Percentiles rank a stretch among this genome's conserved stretches.
Evolutionary conservation across 2,329 filamentous ascomycete species (phyloP).

Genomic region (Cladophialophora chaetospira): DNA sequence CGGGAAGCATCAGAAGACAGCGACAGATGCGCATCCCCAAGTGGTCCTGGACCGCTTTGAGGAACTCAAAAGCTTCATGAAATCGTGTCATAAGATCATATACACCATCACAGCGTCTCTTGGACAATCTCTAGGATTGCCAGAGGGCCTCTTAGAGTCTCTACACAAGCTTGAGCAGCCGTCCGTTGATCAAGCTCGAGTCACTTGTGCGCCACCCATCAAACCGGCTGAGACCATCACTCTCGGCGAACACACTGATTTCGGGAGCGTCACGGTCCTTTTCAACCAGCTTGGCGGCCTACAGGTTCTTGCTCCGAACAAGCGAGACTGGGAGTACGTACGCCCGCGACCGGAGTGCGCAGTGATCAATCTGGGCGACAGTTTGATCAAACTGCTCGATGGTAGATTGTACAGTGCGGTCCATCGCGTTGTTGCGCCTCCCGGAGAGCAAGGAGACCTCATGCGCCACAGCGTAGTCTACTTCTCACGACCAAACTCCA

Average conservation of each 20-base stretch:
- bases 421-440: conserved; percentile 35
- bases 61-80: conserved; percentile 16
- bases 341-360: conserved; percentile 32
- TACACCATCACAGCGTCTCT: conserved; percentile 31
- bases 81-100: conserved; percentile 10
- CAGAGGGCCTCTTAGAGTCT: conserved; percentile 32
- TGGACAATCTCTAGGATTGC: conserved; percentile 35
- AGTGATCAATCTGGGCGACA: conserved; percentile 53
- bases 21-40: conserved; percentile 6
- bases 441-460: conserved; percentile 29
- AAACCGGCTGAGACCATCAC: conserved; percentile 35
- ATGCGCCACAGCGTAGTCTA: conserved; percentile 30
- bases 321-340: conserved; percentile 32
- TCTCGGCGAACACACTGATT: conserved; percentile 40
- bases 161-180: conserved; percentile 32
- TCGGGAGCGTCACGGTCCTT: conserved; percentile 42
- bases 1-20: conserved; percentile 20
- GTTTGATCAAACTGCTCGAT: conserved; percentile 49
- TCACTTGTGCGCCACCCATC: conserved; percentile 31
- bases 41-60: conserved; percentile 15
- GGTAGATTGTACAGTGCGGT: conserved; percentile 40
- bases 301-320: conserved; percentile 38
- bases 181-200: conserved; percentile 29
- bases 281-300: conserved; percentile 42
- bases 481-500: conserved; percentile 24